Conservation (phyloP, 1,139 yeast species). For the Protomyces gravidus region DNA sequence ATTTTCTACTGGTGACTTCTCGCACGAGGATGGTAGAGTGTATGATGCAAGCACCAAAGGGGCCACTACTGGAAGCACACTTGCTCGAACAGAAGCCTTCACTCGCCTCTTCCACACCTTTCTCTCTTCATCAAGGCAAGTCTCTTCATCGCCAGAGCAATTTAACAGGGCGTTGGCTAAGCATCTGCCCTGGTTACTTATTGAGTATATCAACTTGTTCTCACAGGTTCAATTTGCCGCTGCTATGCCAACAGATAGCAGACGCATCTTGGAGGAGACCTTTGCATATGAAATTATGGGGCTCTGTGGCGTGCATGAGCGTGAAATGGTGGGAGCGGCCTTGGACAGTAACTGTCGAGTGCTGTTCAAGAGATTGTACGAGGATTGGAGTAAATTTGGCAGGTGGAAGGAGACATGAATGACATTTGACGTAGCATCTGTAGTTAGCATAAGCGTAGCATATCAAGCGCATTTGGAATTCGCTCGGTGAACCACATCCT, state of each 20-base stretch:
- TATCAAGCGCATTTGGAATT: too few relatives aligned
- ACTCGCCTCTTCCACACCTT: conserved; percentile 14
- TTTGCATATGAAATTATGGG: conserved; percentile 59
- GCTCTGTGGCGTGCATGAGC: conserved; percentile 62
- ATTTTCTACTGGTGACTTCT: not conserved
- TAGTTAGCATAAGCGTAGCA: too few relatives aligned
- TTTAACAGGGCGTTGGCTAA: conserved; percentile 23
- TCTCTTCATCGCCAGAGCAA: conserved; percentile 7
- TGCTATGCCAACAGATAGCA: conserved; percentile 41
- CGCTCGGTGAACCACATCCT: too few relatives aligned
- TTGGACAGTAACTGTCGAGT: conserved; percentile 68
- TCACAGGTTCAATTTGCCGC: not conserved
- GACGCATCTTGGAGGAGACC: conserved; percentile 54
- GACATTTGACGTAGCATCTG: not conserved
- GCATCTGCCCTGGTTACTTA: conserved; percentile 25
- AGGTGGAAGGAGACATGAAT: conserved; percentile 67
- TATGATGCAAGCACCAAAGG: too few relatives aligned
- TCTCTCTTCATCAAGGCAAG: conserved; percentile 2
- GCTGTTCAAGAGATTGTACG: conserved; percentile 62
- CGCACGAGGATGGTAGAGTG: not conserved
- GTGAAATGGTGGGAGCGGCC: conserved; percentile 60
- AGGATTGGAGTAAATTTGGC: conserved; percentile 70
- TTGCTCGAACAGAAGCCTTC: not conserved
- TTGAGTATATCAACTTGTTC: conserved; percentile 6
- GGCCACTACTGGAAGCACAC: not conserved